Evolutionary conservation across 208 protist genomes (phyloP).

Genomic region (Trypanosoma lewisi): DNA sequence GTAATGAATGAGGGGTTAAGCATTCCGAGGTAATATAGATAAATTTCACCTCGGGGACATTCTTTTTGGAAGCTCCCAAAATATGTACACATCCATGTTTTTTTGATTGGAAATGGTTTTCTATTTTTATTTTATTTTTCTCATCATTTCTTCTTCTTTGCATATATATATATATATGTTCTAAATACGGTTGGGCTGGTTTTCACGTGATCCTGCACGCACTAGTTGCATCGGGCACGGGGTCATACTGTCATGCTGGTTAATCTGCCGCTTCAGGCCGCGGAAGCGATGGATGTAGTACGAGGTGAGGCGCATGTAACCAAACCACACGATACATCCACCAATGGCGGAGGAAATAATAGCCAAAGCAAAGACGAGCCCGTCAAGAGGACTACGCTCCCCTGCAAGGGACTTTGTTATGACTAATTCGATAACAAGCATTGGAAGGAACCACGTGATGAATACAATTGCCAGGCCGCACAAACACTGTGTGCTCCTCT

Average conservation of each 20-base stretch:
- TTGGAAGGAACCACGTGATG: slow-evolving; percentile 52
- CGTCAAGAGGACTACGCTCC: slow-evolving; percentile 34
- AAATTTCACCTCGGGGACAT: too few species aligned
- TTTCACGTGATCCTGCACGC: slow-evolving; percentile 17
- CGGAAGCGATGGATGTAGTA: slow-evolving; percentile 42
- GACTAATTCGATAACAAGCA: slow-evolving; percentile 54
- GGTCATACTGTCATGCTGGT: slow-evolving; percentile 25
- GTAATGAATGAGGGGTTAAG: too few species aligned
- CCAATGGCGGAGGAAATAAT: slow-evolving; percentile 39
- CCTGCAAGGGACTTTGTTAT: not conserved
- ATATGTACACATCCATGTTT: too few species aligned
- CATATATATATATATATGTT: not conserved
- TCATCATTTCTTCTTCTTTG: not conserved
- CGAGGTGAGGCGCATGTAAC: slow-evolving; percentile 52
- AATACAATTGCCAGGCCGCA: slow-evolving; percentile 63
- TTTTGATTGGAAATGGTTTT: too few species aligned
- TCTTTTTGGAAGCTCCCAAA: too few species aligned
- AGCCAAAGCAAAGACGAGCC: slow-evolving; percentile 52
- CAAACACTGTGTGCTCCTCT: slow-evolving; percentile 33
- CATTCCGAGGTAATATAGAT: too few species aligned
- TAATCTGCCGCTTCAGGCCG: slow-evolving; percentile 64
- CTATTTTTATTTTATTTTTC: not conserved
- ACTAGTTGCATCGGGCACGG: slow-evolving; percentile 22
- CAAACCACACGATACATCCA: slow-evolving; percentile 55
- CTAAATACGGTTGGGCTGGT: slow-evolving; percentile 35